Evolutionary conservation across 108 stramenopile species (phyloP).

Genomic region (Pseudonitzschia delicatissima): DNA sequence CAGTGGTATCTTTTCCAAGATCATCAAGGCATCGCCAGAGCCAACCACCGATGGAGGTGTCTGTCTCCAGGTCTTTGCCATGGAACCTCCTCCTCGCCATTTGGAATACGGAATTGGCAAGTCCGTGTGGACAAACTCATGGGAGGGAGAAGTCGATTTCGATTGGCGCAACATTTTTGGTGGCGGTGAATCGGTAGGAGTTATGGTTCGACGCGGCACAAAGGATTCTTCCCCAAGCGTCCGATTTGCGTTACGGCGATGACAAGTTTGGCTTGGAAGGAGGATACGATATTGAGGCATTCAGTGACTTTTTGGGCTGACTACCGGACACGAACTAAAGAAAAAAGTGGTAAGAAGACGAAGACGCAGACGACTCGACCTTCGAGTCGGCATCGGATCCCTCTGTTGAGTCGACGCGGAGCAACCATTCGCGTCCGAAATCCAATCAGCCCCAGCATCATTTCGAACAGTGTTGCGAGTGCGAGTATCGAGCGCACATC

Average conservation of each 20-base stretch:
- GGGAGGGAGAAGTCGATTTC: conserved; percentile 82
- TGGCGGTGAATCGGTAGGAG: conserved; percentile 64
- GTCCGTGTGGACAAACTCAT: conserved; percentile 71
- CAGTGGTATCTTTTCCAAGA: conserved; percentile 54
- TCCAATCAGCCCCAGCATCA: conserved; percentile 26
- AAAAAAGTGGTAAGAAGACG: background rate
- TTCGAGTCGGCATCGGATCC: conserved; percentile 11
- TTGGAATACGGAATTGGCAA: conserved; percentile 81
- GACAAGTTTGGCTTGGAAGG: conserved; percentile 60
- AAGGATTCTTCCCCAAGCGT: conserved; percentile 47
- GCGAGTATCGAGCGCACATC: conserved; percentile 51
- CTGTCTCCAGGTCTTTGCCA: conserved; percentile 60
- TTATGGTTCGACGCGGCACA: conserved; percentile 73
- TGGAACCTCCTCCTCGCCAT: conserved; percentile 73
- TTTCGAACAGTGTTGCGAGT: conserved; percentile 42
- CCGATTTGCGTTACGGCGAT: conserved; percentile 40
- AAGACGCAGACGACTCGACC: background rate
- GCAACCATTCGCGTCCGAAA: conserved; percentile 41
- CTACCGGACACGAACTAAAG: conserved; percentile 26
- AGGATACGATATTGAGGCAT: conserved; percentile 70
- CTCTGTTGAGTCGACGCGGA: conserved; percentile 37
- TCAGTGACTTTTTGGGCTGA: conserved; percentile 73
- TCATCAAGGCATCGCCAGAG: conserved; percentile 35
- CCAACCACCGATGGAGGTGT: conserved; percentile 53
- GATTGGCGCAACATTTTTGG: conserved; percentile 73